Evolutionary conservation across 139 green algal species (phyloP).

Genomic region (Chlamydomonas applanata): DNA sequence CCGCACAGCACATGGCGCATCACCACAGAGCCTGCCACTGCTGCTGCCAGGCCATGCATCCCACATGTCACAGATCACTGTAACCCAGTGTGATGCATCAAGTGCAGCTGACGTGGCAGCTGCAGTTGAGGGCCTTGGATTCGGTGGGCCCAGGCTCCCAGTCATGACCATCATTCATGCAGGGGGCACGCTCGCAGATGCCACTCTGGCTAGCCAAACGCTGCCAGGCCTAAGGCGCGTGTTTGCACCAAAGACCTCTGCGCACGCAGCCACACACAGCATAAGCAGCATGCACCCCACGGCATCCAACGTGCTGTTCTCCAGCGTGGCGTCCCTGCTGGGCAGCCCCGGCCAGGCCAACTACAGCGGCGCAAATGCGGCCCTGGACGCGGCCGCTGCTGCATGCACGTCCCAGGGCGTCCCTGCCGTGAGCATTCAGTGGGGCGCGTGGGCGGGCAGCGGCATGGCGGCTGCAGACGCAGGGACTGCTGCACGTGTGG

Average conservation of each 20-base stretch:
- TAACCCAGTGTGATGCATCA: slow-evolving; percentile 32
- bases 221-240: slow-evolving; percentile 40
- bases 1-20: slow-evolving; percentile 26
- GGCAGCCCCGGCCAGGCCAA: slow-evolving; percentile 67
- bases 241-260: slow-evolving; percentile 37
- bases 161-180: slow-evolving; percentile 52
- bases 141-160: neutral
- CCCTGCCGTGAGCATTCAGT: slow-evolving; percentile 68
- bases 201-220: slow-evolving; percentile 62
- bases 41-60: slow-evolving; percentile 7
- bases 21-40: neutral
- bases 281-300: neutral
- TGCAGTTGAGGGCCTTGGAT: neutral
- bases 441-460: slow-evolving; percentile 82
- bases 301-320: slow-evolving; percentile 57
- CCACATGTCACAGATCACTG: slow-evolving; percentile 6
- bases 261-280: slow-evolving; percentile 9
- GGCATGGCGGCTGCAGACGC: slow-evolving; percentile 78
- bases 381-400: slow-evolving; percentile 41
- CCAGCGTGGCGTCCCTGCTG: slow-evolving; percentile 65
- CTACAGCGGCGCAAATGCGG: slow-evolving; percentile 69
- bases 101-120: slow-evolving; percentile 14
- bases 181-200: slow-evolving; percentile 68
- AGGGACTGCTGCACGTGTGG: slow-evolving; percentile 56
- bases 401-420: slow-evolving; percentile 42